phyloP scores from a whole-genome alignment of 805 yeast species.

The Sugiyamaella boreocaroliniensis region DNA sequence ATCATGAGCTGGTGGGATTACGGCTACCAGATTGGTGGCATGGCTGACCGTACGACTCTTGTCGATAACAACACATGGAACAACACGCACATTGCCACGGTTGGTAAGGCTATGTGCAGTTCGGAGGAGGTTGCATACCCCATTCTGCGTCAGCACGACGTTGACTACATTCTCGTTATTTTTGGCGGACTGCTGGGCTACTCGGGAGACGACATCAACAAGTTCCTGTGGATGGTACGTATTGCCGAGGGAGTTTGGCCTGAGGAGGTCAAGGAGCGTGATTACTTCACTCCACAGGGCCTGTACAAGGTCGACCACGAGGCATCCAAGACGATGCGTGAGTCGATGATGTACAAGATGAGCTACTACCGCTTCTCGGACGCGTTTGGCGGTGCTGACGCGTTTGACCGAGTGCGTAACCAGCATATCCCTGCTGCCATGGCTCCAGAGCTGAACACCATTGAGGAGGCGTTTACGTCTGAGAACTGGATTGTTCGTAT shows the following conservation, averaged over 20 bases:
- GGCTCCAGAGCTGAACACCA: slow-evolving; percentile 55
- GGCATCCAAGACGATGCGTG: slow-evolving; percentile 80
- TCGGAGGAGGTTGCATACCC: slow-evolving; percentile 83
- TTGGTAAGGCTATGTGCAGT: slow-evolving; percentile 95
- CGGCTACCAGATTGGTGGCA: slow-evolving; percentile 99
- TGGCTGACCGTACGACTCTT: slow-evolving; percentile 98
- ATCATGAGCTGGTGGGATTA: slow-evolving; percentile 99
- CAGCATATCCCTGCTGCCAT: slow-evolving; percentile 54
- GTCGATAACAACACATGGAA: slow-evolving; percentile 99
- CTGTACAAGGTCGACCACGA: slow-evolving; percentile 79
- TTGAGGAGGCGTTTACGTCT: slow-evolving; percentile 91
- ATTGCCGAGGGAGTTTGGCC: slow-evolving; percentile 99
- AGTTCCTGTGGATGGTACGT: slow-evolving; percentile 97
- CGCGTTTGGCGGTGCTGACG: slow-evolving; percentile 42
- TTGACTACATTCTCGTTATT: slow-evolving; percentile 85
- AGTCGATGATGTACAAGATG: slow-evolving; percentile 92
- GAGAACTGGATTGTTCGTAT: slow-evolving; percentile 97
- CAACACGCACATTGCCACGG: slow-evolving; percentile 98
- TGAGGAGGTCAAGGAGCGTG: slow-evolving; percentile 85
- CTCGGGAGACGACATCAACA: slow-evolving; percentile 94
- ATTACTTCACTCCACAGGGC: slow-evolving; percentile 76
- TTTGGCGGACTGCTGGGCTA: slow-evolving; percentile 93
- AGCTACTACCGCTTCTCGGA: slow-evolving; percentile 82
- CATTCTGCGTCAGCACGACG: slow-evolving; percentile 83
- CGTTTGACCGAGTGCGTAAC: slow-evolving; percentile 76